Base-by-base conservation (phyloP, 2,329 filamentous ascomycete genomes). In the Elsinoe arachidis region DNA sequence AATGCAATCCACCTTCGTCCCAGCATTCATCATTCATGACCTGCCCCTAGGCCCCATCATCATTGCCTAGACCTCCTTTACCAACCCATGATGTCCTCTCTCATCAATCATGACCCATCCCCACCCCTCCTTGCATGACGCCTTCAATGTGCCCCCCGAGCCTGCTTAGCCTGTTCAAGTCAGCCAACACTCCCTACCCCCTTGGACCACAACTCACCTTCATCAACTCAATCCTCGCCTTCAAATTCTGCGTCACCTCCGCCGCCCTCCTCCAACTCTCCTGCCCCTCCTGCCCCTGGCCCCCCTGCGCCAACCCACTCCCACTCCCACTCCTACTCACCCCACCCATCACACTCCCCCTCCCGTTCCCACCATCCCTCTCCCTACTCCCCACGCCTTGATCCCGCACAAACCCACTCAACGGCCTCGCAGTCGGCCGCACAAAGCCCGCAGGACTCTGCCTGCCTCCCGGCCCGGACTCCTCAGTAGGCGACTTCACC, bases 171-270 rank as follows among this genome's bases (percentile, higher is more conserved):
- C 41, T 46, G 11, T 19, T 12, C 21, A 10, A 14, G 19, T 46
- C 41, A 46, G 41, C 39, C 14, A 43, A 11, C 3, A 21, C 39
- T 43, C 26, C 3, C 26, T 9, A 30, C 26, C 26, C 26, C 3
- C 7, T 7, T 46, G 19, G 26, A 23, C 39, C 2, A 43, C 10
- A 21, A 21, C 39, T 43, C 66, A 80, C 83, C 80, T 97, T 99
- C 93, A 99, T 99, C 78, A 93, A 88, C 77, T 97, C 93, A 72
- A 99, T 99, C 70, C 93, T 84, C 55, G 92, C 90, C 77, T 97
- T 99, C 67, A 99, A 73, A 71, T 96, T 93, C 72, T 91, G 96
- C 56, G 93, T 99, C 58, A 99, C 93, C 76, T 99, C 93, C 1
- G 93, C 93, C 15, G 93, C 93, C 64, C 93, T 80, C 76, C 91